Evolutionary conservation across 2,329 filamentous ascomycete genomes (phyloP), one percentile per base, ranked within the genome.

Genomic region (Cladosporium oxysporum): DNA sequence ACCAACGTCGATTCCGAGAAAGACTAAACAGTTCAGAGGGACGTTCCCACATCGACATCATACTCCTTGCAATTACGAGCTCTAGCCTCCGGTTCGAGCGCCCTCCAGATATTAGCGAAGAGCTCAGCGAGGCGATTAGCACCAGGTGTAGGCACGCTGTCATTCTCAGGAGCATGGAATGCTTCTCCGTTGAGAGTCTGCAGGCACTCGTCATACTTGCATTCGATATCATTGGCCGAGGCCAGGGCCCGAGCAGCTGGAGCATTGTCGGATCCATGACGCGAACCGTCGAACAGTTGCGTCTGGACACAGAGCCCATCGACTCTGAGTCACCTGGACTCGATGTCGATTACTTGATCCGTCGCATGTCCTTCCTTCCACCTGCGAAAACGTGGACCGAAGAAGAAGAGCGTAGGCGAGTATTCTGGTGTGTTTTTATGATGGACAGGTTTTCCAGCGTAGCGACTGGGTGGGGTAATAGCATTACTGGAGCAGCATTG

Each of bases 161-260:
- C 21, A 55, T 55, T 29, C 50, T 55, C 21, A 55, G 50, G 18
- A 55, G 50, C 50, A 55, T 55, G 50, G 21, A 55, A 55, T 10
- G 50, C 23, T 55, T 55, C 28, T 55, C 50, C 26, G 50, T 55
- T n/a, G 50, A 55, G 28, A 55, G 50, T 16, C 4, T 55, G 50
- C 50, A 55, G 26, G 50, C 50, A 31, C 50, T 55, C 50, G 50
- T 55, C 50, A 55, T 55, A 28, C 50, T 55, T 29, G 50, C 50
- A 28, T 55, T 55, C 21, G 50, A 55, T 29, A 55, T 55, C 50
- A 31, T 55, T 29, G 50, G 26, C 28, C 23, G 23, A 18, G 50
- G 50, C 3, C 50, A 55, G 50, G 50, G 50, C 28, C 50, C 50
- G 26, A 55, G 50, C 26, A 55, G 23, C 23, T 31, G 50, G 50